Evolutionary conservation across 2,329 filamentous ascomycete species (phyloP).

Genomic region (Trichoderma arundinaceum): DNA sequence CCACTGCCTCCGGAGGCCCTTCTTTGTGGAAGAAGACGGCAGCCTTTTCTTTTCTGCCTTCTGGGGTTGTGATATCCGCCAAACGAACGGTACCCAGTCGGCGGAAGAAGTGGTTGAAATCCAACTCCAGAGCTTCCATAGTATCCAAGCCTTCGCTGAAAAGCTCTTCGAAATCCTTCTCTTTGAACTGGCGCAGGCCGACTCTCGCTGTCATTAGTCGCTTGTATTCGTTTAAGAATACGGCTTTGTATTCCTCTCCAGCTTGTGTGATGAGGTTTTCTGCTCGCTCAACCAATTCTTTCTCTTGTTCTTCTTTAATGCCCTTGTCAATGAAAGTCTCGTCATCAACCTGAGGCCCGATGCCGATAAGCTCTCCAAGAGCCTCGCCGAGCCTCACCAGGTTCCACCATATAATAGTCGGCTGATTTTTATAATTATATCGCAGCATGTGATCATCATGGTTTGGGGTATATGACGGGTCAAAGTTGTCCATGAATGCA

Average conservation of each 20-base stretch:
- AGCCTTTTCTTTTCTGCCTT: slow-evolving; percentile 66
- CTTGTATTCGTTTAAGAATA: slow-evolving; percentile 90
- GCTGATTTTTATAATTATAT: slow-evolving; percentile 93
- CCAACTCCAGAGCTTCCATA: slow-evolving; percentile 80
- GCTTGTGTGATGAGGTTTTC: slow-evolving; percentile 80
- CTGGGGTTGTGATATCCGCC: slow-evolving; percentile 67
- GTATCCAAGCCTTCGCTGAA: slow-evolving; percentile 84
- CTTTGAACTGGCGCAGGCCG: slow-evolving; percentile 72
- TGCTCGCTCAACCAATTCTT: slow-evolving; percentile 75
- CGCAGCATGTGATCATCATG: slow-evolving; percentile 89
- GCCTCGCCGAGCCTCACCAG: slow-evolving; percentile 88
- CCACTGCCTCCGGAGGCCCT: slow-evolving; percentile 63
- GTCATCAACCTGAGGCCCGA: slow-evolving; percentile 74
- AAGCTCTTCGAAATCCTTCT: slow-evolving; percentile 77
- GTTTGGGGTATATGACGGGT: slow-evolving; percentile 92
- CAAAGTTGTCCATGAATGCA: slow-evolving; percentile 96
- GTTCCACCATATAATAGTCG: slow-evolving; percentile 98
- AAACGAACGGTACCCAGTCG: slow-evolving; percentile 70
- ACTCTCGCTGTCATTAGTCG: slow-evolving; percentile 79
- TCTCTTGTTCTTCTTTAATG: slow-evolving; percentile 65
- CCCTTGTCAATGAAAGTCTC: slow-evolving; percentile 73
- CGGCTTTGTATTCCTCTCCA: slow-evolving; percentile 85
- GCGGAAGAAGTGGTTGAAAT: slow-evolving; percentile 95
- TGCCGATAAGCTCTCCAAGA: slow-evolving; percentile 84
- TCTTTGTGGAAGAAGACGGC: slow-evolving; percentile 81